phyloP scores from a whole-genome alignment of 495 filamentous ascomycete genomes.

The Neurospora hispaniola region DNA sequence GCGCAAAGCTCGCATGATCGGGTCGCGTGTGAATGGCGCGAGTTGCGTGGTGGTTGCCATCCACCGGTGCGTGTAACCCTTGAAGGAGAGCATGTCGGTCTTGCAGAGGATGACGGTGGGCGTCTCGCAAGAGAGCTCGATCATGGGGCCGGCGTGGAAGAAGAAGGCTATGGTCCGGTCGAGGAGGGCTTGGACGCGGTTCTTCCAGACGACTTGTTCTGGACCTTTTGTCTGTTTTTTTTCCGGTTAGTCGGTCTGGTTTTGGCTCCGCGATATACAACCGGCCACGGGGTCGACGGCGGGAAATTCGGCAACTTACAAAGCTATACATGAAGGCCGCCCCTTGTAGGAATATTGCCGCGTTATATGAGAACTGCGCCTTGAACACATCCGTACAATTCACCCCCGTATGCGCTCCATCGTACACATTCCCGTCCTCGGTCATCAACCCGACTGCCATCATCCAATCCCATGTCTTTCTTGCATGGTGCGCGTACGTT shows the following conservation, averaged over 20 bases:
- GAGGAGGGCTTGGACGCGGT: conserved; percentile 47
- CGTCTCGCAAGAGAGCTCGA: conserved; percentile 54
- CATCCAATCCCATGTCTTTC: conserved; percentile 65
- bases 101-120: conserved; percentile 45
- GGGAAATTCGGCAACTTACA: conserved; percentile 21
- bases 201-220: conserved; percentile 33
- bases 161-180: conserved; percentile 45
- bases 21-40: conserved; percentile 49
- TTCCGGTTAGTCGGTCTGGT: too few relatives aligned
- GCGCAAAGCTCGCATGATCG: conserved; percentile 46
- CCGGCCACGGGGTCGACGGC: too few relatives aligned
- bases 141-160: conserved; percentile 45
- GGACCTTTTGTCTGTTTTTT: neutral
- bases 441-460: conserved; percentile 49
- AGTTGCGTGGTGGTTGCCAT: conserved; percentile 56
- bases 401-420: conserved; percentile 49
- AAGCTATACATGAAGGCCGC: conserved; percentile 66
- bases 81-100: conserved; percentile 63
- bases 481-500: conserved; percentile 68
- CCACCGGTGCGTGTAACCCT: conserved; percentile 65
- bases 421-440: conserved; percentile 42
- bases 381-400: conserved; percentile 50
- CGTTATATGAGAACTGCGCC: conserved; percentile 60
- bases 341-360: conserved; percentile 54
- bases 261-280: too few relatives aligned